Conservation (phyloP, 768 basidiomycete genomes). For the Mycena rosella region DNA sequence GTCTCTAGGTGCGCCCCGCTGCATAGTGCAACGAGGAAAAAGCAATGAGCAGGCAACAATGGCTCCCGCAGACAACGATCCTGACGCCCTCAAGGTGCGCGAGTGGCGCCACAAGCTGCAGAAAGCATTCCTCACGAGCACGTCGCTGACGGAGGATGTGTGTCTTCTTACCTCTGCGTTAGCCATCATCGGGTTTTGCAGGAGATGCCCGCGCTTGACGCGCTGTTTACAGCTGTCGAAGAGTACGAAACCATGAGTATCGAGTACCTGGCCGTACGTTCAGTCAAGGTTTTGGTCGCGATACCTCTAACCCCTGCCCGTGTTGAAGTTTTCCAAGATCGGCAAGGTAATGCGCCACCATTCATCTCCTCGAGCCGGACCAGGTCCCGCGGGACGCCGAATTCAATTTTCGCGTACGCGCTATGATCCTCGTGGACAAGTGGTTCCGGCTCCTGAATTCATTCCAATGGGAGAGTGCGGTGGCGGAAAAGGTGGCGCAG, state of each 20-base stretch:
- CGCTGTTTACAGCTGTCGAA: slow-evolving; percentile 52
- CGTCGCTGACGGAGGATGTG: not conserved
- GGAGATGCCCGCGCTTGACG: not conserved
- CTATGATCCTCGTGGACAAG: slow-evolving; percentile 46
- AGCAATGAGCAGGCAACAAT: too few relatives aligned
- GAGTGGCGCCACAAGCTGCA: not conserved
- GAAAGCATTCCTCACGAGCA: not conserved
- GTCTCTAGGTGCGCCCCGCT: too few relatives aligned
- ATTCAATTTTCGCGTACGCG: slow-evolving; percentile 78
- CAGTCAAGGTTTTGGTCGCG: slow-evolving; percentile 41
- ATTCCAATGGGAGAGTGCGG: too few relatives aligned
- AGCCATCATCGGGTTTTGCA: not conserved
- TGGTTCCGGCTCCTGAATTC: too few relatives aligned
- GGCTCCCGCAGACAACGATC: too few relatives aligned
- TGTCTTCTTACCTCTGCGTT: not conserved
- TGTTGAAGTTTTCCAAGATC: slow-evolving; percentile 79
- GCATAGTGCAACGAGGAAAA: too few relatives aligned
- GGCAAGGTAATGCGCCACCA: slow-evolving; percentile 93
- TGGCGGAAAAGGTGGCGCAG: too few relatives aligned
- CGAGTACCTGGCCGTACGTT: slow-evolving; percentile 68
- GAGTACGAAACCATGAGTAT: slow-evolving; percentile 82
- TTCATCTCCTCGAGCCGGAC: slow-evolving; percentile 65
- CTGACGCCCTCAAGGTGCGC: not conserved
- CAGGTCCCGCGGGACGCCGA: slow-evolving; percentile 75
- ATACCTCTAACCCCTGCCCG: slow-evolving; percentile 9